phyloP scores from a whole-genome alignment of 1,284 basidiomycete genomes.

The Wolfiporia cocos region DNA sequence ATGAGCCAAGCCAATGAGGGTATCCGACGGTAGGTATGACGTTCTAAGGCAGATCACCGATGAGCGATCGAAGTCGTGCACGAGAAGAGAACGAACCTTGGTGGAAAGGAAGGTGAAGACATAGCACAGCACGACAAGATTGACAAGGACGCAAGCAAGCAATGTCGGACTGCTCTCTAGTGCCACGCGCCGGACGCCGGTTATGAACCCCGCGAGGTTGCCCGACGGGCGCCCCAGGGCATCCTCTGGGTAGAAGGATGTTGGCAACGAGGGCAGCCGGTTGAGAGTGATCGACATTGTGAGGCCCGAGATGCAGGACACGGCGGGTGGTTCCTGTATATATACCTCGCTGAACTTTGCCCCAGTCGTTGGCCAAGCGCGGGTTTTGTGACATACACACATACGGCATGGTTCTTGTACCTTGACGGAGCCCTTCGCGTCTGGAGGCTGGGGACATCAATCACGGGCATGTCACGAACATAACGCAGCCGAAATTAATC shows the following conservation, averaged over 20 bases:
- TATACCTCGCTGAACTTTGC: no score
- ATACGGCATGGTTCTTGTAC: constrained; percentile 7
- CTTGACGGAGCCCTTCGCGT: constrained; percentile 6
- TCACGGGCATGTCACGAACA: constrained; percentile 5
- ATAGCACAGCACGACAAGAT: constrained; percentile 7
- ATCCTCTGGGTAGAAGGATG: constrained; percentile 4
- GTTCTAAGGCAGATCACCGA: background rate
- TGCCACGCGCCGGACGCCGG: constrained; percentile 4
- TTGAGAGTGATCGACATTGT: constrained; percentile 9
- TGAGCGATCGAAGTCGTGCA: background rate
- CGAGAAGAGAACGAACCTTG: constrained; percentile 1
- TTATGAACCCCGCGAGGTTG: constrained; percentile 6
- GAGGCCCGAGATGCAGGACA: background rate
- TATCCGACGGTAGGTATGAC: constrained; percentile 6
- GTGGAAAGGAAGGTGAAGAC: constrained; percentile 4
- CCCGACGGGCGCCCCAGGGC: constrained; percentile 3
- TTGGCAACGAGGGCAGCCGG: constrained; percentile 5
- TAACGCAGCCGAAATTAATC: constrained; percentile 5
- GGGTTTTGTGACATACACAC: constrained; percentile 5
- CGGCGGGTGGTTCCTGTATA: background rate
- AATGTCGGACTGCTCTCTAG: constrained; percentile 2
- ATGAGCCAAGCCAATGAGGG: constrained; percentile 6
- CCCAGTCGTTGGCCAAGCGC: no score
- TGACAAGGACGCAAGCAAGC: constrained; percentile 6
- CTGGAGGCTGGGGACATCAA: constrained; percentile 4